Percentiles rank a stretch among this genome's conserved stretches.
phyloP scores from a whole-genome alignment of 2,329 filamentous ascomycete species.

The Penicillium brevicompactum region DNA sequence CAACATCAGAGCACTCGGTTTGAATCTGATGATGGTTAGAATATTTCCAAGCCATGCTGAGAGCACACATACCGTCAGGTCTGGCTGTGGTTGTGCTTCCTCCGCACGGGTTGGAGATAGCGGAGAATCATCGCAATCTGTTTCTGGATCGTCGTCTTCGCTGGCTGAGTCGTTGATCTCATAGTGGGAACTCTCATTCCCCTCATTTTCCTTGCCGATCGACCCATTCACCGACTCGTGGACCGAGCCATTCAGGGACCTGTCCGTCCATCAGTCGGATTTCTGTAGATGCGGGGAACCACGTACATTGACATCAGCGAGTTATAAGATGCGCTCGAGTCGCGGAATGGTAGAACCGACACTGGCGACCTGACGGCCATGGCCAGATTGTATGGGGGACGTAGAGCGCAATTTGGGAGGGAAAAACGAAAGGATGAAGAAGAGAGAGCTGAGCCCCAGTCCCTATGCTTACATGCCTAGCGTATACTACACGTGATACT shows the following conservation, averaged over 20 bases:
- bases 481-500: conserved; percentile 10
- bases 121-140: conserved; percentile 1
- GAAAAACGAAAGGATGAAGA: conserved; percentile 1
- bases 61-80: conserved; percentile 27
- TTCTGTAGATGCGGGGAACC: not conserved
- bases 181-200: conserved; percentile 7
- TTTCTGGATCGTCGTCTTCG: not conserved
- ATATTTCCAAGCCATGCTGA: not conserved
- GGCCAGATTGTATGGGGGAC: conserved; percentile 12
- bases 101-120: conserved; percentile 2
- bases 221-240: conserved; percentile 9
- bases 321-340: conserved; percentile 4
- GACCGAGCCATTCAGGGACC: conserved; percentile 17
- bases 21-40: conserved; percentile 29
- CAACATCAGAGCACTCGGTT: conserved; percentile 24
- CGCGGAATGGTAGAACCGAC: conserved; percentile 25
- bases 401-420: conserved; percentile 4
- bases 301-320: conserved; percentile 27
- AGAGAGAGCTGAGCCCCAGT: conserved; percentile 2
- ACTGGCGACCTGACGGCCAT: conserved; percentile 33
- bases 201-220: not conserved
- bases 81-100: conserved; percentile 14
- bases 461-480: conserved; percentile 10
- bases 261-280: conserved; percentile 11
- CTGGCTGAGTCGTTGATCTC: not conserved